These are phyloP conservation scores for Hypoxylon trugodes DNA, from an alignment of 495 filamentous ascomycete genomes.

Conservation along the genomic window DNA sequence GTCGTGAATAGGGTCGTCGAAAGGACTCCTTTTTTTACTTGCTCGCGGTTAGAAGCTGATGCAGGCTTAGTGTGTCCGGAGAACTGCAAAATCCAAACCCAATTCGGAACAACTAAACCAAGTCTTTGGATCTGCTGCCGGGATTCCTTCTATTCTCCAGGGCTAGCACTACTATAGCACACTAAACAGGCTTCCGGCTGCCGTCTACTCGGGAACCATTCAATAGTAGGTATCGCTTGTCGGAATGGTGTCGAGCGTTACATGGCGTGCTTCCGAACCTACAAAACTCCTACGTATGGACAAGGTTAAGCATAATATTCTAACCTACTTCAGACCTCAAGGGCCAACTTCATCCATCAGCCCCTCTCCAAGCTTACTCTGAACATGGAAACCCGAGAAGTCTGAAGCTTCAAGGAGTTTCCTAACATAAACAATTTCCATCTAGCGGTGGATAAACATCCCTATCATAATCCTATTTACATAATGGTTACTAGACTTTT, in stretches of 20 bases:
- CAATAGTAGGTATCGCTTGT: neutral
- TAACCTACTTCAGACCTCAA: too few relatives aligned
- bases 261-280: neutral
- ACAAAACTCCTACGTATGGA: too few relatives aligned
- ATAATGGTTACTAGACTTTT: neutral
- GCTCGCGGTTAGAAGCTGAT: conserved; percentile 1
- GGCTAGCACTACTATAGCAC: conserved; percentile 15
- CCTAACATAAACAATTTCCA: neutral
- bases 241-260: neutral
- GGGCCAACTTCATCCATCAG: too few relatives aligned
- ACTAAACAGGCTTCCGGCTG: neutral
- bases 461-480: conserved; percentile 1
- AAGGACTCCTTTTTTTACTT: conserved; percentile 7
- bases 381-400: too few relatives aligned
- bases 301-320: too few relatives aligned
- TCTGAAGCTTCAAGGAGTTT: too few relatives aligned
- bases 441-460: too few relatives aligned
- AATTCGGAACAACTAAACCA: conserved; percentile 24
- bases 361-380: too few relatives aligned
- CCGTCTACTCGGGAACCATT: conserved; percentile 2
- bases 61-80: conserved; percentile 2
- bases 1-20: conserved; percentile 3
- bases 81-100: conserved; percentile 21
- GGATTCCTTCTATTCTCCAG: conserved; percentile 31
- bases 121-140: conserved; percentile 34